Evolutionary conservation across 768 basidiomycete genomes (phyloP).

Genomic region (Panaeolus cyanescens): DNA sequence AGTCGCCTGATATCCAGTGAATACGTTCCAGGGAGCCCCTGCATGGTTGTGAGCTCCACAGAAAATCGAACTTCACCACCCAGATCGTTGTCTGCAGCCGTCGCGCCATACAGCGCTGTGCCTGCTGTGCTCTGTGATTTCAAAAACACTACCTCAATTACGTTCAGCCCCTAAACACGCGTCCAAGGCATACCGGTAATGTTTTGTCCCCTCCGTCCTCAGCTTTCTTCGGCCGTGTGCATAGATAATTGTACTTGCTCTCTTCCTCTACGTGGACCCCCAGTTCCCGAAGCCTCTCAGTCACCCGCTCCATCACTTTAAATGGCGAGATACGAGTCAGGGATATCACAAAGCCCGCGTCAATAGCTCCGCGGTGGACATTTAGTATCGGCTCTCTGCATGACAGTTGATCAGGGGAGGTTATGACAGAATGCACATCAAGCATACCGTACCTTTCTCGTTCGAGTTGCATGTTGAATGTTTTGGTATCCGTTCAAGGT

Average conservation of each 20-base stretch:
- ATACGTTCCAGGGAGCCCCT: slow-evolving; percentile 81
- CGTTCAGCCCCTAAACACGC: neutral
- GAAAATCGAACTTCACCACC: slow-evolving; percentile 94
- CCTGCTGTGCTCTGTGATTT: neutral
- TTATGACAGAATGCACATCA: neutral
- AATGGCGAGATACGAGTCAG: slow-evolving; percentile 76
- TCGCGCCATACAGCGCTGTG: slow-evolving; percentile 58
- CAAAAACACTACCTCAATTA: neutral
- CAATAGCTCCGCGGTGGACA: slow-evolving; percentile 84
- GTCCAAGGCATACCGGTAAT: neutral
- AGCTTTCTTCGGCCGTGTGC: slow-evolving; percentile 61
- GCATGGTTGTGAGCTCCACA: slow-evolving; percentile 86
- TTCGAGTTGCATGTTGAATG: neutral
- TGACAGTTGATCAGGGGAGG: neutral
- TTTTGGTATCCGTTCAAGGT: neutral
- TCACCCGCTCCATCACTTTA: slow-evolving; percentile 76
- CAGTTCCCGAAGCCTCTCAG: slow-evolving; percentile 71
- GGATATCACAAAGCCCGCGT: slow-evolving; percentile 60
- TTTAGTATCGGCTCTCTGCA: slow-evolving; percentile 14
- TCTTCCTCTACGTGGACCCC: slow-evolving; percentile 82
- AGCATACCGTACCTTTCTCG: neutral
- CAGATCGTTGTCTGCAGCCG: slow-evolving; percentile 67
- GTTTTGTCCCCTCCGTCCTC: neutral
- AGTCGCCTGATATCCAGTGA: slow-evolving; percentile 86
- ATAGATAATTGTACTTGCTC: slow-evolving; percentile 80